phyloP scores from a whole-genome alignment of 768 basidiomycete genomes.

The Tricholoma furcatifolium region DNA sequence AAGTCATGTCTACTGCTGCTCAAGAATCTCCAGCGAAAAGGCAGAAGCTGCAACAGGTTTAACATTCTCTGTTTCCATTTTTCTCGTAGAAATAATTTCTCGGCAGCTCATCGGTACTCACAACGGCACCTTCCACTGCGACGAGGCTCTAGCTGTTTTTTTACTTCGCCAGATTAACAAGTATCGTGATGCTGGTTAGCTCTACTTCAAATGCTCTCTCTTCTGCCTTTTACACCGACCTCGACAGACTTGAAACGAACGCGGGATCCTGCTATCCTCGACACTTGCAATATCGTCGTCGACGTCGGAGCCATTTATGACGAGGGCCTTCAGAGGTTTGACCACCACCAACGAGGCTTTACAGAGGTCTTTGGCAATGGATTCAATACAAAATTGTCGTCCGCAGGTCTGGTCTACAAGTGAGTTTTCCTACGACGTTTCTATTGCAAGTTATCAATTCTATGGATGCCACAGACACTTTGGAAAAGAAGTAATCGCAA shows the following conservation, averaged over 20 bases:
- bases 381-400: constrained; percentile 85
- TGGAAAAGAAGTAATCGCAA: constrained; percentile 81
- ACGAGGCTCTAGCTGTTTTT: constrained; percentile 94
- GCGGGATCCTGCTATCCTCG: constrained; percentile 69
- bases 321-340: constrained; percentile 72
- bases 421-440: constrained; percentile 31
- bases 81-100: neutral
- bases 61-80: neutral
- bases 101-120: constrained; percentile 86
- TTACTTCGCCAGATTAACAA: constrained; percentile 75
- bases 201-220: neutral
- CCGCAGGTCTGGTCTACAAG: constrained; percentile 97
- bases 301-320: constrained; percentile 96
- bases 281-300: constrained; percentile 89
- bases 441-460: neutral
- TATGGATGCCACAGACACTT: constrained; percentile 62
- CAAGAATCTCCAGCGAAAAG: constrained; percentile 30
- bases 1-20: constrained; percentile 15
- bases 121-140: constrained; percentile 95
- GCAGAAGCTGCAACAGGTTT: constrained; percentile 39
- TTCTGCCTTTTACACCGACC: neutral
- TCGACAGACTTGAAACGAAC: constrained; percentile 62
- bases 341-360: constrained; percentile 97
- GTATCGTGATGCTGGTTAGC: constrained; percentile 73
- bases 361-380: constrained; percentile 86